phyloP scores from a whole-genome alignment of 1,284 basidiomycete genomes.

The Malassezia equina region DNA sequence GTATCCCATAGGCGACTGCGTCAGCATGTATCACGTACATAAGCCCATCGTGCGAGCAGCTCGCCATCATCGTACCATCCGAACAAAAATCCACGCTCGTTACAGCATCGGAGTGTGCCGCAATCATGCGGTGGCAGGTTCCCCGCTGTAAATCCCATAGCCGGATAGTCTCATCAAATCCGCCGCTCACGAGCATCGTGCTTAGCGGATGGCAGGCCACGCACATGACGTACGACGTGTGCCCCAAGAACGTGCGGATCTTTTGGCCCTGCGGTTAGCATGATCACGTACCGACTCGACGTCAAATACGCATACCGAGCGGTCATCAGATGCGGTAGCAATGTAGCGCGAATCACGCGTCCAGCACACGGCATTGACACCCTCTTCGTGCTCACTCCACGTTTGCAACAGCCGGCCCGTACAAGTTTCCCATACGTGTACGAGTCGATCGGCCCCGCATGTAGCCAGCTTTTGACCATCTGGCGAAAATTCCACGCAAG shows the following conservation, averaged over 20 bases:
- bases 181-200: constrained; percentile 79
- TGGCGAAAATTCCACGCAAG: constrained; percentile 50
- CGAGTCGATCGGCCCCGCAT: constrained; percentile 46
- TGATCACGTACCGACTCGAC: constrained; percentile 13
- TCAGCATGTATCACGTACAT: constrained; percentile 59
- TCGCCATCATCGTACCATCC: constrained; percentile 86
- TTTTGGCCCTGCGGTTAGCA: constrained; percentile 5
- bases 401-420: constrained; percentile 25
- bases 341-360: constrained; percentile 32
- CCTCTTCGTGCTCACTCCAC: constrained; percentile 19
- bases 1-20: constrained; percentile 65
- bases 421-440: constrained; percentile 36
- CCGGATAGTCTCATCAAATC: constrained; percentile 86
- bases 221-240: constrained; percentile 88
- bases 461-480: constrained; percentile 49
- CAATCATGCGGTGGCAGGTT: constrained; percentile 48
- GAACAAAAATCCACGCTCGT: constrained; percentile 84
- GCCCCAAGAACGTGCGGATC: constrained; percentile 56
- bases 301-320: constrained; percentile 27
- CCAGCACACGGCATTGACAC: constrained; percentile 39
- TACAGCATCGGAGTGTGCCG: constrained; percentile 93
- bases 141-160: constrained; percentile 82
- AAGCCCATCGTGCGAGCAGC: constrained; percentile 86
- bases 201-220: constrained; percentile 79
- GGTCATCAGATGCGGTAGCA: constrained; percentile 37